These are phyloP conservation scores for Tetraselmis chui DNA, from an alignment of 139 green algal genomes.

Conservation along the genomic window DNA sequence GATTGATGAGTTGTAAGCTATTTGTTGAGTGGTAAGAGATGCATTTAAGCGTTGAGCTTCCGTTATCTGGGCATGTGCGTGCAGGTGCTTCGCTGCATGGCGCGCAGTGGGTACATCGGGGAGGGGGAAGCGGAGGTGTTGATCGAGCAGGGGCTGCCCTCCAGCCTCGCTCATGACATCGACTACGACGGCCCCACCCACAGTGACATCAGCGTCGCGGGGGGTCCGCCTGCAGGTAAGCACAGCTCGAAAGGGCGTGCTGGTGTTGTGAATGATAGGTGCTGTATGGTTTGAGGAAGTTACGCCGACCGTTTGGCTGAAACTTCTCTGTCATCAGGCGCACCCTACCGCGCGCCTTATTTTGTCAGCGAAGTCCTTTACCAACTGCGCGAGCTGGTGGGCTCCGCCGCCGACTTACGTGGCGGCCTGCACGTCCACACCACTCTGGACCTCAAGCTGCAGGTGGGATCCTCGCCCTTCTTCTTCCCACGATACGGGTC, in stretches of 20 bases:
- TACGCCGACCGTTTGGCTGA: not conserved
- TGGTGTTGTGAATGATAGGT: no score
- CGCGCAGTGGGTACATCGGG: constrained; percentile 21
- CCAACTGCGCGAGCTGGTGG: constrained; percentile 19
- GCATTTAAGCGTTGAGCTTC: not conserved
- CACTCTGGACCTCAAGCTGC: constrained; percentile 45
- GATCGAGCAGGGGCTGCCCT: not conserved
- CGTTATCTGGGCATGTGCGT: not conserved
- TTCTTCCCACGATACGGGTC: not conserved
- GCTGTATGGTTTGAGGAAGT: no score
- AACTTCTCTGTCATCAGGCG: not conserved
- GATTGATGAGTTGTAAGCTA: no score
- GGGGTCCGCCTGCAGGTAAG: not conserved
- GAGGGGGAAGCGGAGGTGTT: not conserved
- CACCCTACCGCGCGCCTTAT: constrained; percentile 43
- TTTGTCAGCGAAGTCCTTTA: constrained; percentile 47
- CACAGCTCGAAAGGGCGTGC: no score
- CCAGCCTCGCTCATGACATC: not conserved
- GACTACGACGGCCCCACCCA: not conserved
- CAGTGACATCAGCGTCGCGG: not conserved
- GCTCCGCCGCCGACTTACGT: not conserved
- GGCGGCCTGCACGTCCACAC: constrained; percentile 31
- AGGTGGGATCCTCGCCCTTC: constrained; percentile 6
- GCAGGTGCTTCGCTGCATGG: constrained; percentile 30
- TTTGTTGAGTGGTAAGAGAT: not conserved